A percentile compares a stretch with the other conserved stretches of the same genome.
phyloP scores from a whole-genome alignment of 345 rosid species.

The Clarkia xantiana region DNA sequence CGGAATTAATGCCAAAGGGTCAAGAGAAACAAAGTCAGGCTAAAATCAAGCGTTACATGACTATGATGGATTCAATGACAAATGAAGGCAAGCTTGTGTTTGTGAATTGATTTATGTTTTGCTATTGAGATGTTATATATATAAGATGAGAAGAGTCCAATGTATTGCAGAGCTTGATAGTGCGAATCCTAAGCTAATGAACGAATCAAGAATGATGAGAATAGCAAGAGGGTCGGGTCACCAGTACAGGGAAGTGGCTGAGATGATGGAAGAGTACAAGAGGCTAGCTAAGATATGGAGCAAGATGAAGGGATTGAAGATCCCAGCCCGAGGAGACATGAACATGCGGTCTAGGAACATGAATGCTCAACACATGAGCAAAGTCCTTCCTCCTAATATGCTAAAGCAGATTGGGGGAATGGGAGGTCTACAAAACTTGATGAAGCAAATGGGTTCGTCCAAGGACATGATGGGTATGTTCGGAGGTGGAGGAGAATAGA shows the following conservation, averaged over 20 bases:
- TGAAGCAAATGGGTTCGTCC: constrained; percentile 74
- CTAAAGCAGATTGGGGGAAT: constrained; percentile 80
- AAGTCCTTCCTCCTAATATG: constrained; percentile 66
- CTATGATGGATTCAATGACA: constrained; percentile 99
- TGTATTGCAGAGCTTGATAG: constrained; percentile 58
- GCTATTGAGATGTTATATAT: no score
- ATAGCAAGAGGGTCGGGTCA: constrained; percentile 78
- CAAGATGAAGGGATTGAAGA: constrained; percentile 80
- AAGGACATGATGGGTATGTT: constrained; percentile 96
- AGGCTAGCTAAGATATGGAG: constrained; percentile 71
- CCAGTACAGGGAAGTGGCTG: constrained; percentile 62
- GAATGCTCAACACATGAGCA: constrained; percentile 88
- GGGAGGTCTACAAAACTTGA: constrained; percentile 78
- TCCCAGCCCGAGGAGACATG: constrained; percentile 75
- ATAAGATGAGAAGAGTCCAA: no score
- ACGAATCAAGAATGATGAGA: constrained; percentile 59
- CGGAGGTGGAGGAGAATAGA: constrained; percentile 37
- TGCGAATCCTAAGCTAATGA: constrained; percentile 62
- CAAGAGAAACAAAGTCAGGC: constrained; percentile 90
- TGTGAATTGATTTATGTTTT: not conserved
- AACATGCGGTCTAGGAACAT: constrained; percentile 65
- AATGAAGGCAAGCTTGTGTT: constrained; percentile 38
- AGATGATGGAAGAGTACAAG: constrained; percentile 83
- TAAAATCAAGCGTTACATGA: constrained; percentile 82
- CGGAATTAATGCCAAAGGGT: constrained; percentile 91